Percentiles rank a stretch among this genome's conserved stretches.
Conservation (phyloP, 2,329 filamentous ascomycete species). For the Epichloe bromicola region DNA sequence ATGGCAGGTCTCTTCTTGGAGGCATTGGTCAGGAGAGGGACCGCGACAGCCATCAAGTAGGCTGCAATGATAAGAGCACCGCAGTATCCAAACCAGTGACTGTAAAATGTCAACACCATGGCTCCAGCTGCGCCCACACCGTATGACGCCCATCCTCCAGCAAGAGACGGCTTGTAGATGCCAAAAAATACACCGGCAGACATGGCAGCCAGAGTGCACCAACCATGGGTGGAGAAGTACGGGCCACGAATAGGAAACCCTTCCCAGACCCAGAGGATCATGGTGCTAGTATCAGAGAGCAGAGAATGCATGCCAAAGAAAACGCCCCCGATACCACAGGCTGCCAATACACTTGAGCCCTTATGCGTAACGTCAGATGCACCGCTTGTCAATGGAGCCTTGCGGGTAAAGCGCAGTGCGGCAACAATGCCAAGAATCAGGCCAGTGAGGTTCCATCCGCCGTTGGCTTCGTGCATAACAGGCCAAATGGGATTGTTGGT, state of each 20-base stretch:
- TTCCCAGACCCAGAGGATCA: constrained; percentile 98
- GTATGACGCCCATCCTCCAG: constrained; percentile 68
- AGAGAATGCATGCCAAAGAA: constrained; percentile 87
- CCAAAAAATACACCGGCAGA: constrained; percentile 64
- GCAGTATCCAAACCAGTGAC: constrained; percentile 81
- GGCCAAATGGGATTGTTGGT: constrained; percentile 98
- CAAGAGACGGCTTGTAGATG: constrained; percentile 56
- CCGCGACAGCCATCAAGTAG: constrained; percentile 71
- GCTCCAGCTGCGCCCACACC: constrained; percentile 69
- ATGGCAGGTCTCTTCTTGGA: constrained; percentile 62
- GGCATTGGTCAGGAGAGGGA: constrained; percentile 63
- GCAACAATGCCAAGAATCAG: constrained; percentile 64
- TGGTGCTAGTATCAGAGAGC: constrained; percentile 92
- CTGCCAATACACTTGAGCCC: constrained; percentile 58
- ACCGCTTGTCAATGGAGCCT: constrained; percentile 35
- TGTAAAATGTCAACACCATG: constrained; percentile 59
- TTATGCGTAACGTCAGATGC: constrained; percentile 28
- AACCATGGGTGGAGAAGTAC: constrained; percentile 78
- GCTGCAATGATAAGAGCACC: constrained; percentile 63
- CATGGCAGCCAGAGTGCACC: constrained; percentile 79
- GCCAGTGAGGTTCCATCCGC: constrained; percentile 82
- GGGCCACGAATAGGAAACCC: constrained; percentile 86
- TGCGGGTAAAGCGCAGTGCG: constrained; percentile 61
- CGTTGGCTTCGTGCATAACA: constrained; percentile 77
- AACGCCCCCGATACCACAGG: constrained; percentile 67